Evolutionary conservation across 2,329 filamentous ascomycete genomes (phyloP).

Genomic region (Ascochyta clinopodiicola): DNA sequence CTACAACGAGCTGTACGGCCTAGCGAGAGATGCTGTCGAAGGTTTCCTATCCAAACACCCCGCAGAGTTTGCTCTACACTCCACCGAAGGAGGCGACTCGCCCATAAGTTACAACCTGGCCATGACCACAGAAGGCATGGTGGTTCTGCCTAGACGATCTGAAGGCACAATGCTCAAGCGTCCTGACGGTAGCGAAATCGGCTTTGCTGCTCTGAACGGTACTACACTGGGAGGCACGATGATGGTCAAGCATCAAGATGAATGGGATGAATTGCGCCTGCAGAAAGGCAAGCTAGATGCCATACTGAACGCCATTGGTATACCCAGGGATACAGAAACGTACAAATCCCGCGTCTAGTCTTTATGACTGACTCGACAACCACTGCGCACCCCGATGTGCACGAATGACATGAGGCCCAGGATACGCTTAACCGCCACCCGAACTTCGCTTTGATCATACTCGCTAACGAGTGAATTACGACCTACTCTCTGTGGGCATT

Average conservation of each 20-base stretch:
- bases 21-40: slow-evolving; percentile 44
- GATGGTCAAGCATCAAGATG: slow-evolving; percentile 63
- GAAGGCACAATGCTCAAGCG: slow-evolving; percentile 54
- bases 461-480: background rate
- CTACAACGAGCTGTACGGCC: slow-evolving; percentile 45
- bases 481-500: background rate
- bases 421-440: background rate
- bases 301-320: slow-evolving; percentile 51
- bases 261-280: slow-evolving; percentile 58
- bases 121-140: slow-evolving; percentile 62
- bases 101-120: slow-evolving; percentile 65
- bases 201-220: slow-evolving; percentile 61
- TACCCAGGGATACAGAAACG: slow-evolving; percentile 29
- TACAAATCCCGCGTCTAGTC: slow-evolving; percentile 16
- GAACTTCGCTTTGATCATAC: background rate
- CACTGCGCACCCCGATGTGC: too few species aligned
- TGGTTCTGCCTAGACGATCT: slow-evolving; percentile 58
- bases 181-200: slow-evolving; percentile 47
- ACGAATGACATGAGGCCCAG: background rate
- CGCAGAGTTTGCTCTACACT: slow-evolving; percentile 33
- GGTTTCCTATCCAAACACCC: slow-evolving; percentile 52
- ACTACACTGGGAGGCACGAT: slow-evolving; percentile 64
- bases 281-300: slow-evolving; percentile 51
- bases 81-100: slow-evolving; percentile 46
- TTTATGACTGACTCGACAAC: background rate